These are phyloP conservation scores for Senna siamea DNA, from an alignment of 306 rosid species.

Conservation along the genomic window DNA sequence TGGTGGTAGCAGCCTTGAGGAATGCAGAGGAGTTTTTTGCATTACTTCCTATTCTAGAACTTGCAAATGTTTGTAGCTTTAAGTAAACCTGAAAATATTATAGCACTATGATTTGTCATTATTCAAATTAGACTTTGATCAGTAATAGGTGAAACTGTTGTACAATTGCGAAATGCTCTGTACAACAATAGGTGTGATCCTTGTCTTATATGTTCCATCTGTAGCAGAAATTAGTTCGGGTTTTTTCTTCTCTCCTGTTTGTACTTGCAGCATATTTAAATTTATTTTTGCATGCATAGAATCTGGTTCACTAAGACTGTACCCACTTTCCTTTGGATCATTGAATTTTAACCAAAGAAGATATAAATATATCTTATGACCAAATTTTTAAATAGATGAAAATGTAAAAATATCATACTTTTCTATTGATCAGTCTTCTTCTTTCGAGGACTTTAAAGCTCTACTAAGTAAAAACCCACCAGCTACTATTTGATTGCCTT, in stretches of 20 bases:
- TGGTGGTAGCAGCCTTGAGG: conserved; percentile 95
- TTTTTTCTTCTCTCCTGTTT: not conserved
- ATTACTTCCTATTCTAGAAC: conserved; percentile 75
- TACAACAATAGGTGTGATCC: no score
- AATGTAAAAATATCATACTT: not conserved
- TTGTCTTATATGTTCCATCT: no score
- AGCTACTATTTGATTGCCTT: not conserved
- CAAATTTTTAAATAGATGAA: not conserved
- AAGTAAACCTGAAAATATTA: conserved; percentile 68
- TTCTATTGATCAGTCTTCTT: not conserved
- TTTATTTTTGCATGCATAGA: not conserved
- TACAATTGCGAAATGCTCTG: not conserved
- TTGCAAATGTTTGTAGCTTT: conserved; percentile 79
- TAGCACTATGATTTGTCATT: not conserved
- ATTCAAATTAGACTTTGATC: not conserved
- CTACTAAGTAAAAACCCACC: not conserved
- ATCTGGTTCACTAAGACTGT: not conserved
- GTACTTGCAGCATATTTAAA: not conserved
- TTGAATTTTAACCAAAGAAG: not conserved
- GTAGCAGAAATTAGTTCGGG: no score
- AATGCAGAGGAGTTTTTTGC: conserved; percentile 87
- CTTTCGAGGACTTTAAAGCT: not conserved
- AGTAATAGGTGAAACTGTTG: not conserved
- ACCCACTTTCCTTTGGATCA: not conserved
- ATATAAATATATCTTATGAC: not conserved